phyloP scores from a whole-genome alignment of 495 filamentous ascomycete genomes.

The Friedmanniomyces simplex region DNA sequence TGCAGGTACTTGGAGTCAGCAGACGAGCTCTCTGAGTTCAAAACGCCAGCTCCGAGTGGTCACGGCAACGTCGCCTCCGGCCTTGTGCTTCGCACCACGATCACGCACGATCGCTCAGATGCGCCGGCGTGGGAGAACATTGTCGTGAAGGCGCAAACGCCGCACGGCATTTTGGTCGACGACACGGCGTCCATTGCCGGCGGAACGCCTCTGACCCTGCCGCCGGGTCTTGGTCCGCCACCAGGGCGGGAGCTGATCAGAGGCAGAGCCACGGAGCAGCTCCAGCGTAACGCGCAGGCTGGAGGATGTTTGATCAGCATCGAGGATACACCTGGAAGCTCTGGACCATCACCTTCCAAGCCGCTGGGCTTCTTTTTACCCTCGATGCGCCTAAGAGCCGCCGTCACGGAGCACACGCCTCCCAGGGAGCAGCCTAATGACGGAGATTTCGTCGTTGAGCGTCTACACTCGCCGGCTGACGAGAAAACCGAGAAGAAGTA shows the following conservation, averaged over 20 bases:
- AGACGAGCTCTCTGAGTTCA: neutral
- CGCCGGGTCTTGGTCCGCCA: neutral
- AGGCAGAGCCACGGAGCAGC: too few species aligned
- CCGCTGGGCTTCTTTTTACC: neutral
- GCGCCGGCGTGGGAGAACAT: neutral
- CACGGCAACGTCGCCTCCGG: neutral
- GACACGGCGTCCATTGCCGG: neutral
- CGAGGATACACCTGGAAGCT: neutral
- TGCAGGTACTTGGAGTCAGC: too few species aligned
- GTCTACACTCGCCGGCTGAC: neutral
- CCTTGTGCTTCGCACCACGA: neutral
- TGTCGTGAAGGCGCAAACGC: neutral
- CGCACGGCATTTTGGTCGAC: neutral
- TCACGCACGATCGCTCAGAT: neutral
- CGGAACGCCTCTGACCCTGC: neutral
- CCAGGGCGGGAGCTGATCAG: neutral
- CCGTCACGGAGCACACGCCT: neutral
- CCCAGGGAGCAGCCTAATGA: neutral
- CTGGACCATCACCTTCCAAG: too few species aligned
- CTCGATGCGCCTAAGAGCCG: too few species aligned
- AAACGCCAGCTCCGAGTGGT: neutral
- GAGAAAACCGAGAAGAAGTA: neutral
- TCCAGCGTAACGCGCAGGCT: neutral
- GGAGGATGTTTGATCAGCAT: neutral
- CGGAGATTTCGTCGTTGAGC: slow-evolving; percentile 4